Evolutionary conservation across 2,329 filamentous ascomycete species (phyloP).

Genomic region (Rhynchosporium agropyri): DNA sequence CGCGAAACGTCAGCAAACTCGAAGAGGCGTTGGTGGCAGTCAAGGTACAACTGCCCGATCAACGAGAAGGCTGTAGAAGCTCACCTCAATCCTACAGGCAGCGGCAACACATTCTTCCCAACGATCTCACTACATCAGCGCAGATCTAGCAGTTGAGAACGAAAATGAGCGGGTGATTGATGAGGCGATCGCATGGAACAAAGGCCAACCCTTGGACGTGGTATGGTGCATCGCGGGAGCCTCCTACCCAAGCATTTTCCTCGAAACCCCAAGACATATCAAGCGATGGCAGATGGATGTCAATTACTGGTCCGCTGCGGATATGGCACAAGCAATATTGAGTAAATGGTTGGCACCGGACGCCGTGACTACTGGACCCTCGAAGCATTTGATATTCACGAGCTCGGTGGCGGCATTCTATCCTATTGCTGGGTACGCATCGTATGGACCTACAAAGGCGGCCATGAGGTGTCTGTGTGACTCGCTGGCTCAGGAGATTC

Average conservation of each 20-base stretch:
- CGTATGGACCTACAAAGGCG: slow-evolving; percentile 83
- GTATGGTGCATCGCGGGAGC: slow-evolving; percentile 89
- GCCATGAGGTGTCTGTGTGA: slow-evolving; percentile 85
- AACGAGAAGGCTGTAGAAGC: slow-evolving; percentile 4
- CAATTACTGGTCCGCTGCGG: slow-evolving; percentile 85
- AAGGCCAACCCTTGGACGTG: slow-evolving; percentile 72
- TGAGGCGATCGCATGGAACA: slow-evolving; percentile 79
- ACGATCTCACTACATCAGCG: slow-evolving; percentile 80
- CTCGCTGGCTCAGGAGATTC: slow-evolving; percentile 78
- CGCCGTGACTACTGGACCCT: slow-evolving; percentile 49
- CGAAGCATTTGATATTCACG: slow-evolving; percentile 86
- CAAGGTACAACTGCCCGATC: slow-evolving; percentile 50
- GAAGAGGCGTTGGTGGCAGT: slow-evolving; percentile 68
- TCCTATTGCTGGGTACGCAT: slow-evolving; percentile 77
- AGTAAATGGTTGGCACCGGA: slow-evolving; percentile 68
- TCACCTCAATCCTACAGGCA: slow-evolving; percentile 48
- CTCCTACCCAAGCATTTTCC: slow-evolving; percentile 73
- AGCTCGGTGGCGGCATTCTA: slow-evolving; percentile 75
- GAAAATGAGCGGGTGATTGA: slow-evolving; percentile 72
- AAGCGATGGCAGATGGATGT: slow-evolving; percentile 84
- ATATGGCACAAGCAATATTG: slow-evolving; percentile 81
- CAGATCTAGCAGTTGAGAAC: slow-evolving; percentile 72
- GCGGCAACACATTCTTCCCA: slow-evolving; percentile 69
- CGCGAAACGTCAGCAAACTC: slow-evolving; percentile 76
- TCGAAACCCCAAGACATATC: slow-evolving; percentile 69